These are phyloP conservation scores for Colletotrichum salicis DNA, from an alignment of 2,329 filamentous ascomycete genomes.

Conservation along the genomic window DNA sequence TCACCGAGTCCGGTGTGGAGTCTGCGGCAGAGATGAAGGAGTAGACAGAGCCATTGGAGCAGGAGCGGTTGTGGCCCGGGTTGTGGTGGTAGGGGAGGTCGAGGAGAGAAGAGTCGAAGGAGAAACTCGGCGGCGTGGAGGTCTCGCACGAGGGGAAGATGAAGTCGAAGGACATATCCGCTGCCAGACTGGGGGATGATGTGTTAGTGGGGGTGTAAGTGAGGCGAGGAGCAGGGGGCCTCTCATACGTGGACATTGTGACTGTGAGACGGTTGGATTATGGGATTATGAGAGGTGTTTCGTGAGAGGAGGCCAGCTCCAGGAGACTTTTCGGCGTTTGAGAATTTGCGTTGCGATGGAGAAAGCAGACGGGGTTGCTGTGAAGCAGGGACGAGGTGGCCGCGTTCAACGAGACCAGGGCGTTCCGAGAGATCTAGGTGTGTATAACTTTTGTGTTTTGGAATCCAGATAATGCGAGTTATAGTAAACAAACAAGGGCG, in stretches of 20 bases:
- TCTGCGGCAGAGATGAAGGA: slow-evolving; percentile 71
- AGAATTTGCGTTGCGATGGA: slow-evolving; percentile 26
- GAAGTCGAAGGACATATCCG: slow-evolving; percentile 71
- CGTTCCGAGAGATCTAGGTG: slow-evolving; percentile 39
- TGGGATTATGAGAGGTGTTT: slow-evolving; percentile 28
- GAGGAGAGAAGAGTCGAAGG: slow-evolving; percentile 67
- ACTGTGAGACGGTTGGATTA: slow-evolving; percentile 37
- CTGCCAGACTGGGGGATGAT: slow-evolving; percentile 63
- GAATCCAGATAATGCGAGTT: slow-evolving; percentile 18
- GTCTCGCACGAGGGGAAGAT: slow-evolving; percentile 65
- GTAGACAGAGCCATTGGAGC: slow-evolving; percentile 74
- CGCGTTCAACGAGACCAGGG: slow-evolving; percentile 38
- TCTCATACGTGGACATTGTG: slow-evolving; percentile 56
- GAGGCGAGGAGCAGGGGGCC: slow-evolving; percentile 18
- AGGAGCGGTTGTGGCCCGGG: slow-evolving; percentile 68
- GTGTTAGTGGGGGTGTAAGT: slow-evolving; percentile 44
- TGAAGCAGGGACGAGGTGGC: slow-evolving; percentile 37
- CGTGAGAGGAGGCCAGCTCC: slow-evolving; percentile 37
- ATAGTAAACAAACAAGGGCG: slow-evolving; percentile 14
- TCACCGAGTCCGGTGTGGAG: slow-evolving; percentile 71
- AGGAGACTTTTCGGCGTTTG: slow-evolving; percentile 3
- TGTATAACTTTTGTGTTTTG: slow-evolving; percentile 32
- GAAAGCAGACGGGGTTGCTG: slow-evolving; percentile 33
- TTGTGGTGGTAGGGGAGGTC: slow-evolving; percentile 59
- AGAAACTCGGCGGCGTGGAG: slow-evolving; percentile 61